Evolutionary conservation across 2,329 filamentous ascomycete genomes (phyloP), one percentile per base, ranked within the genome.

Genomic region (Penicillium rolfsii): DNA sequence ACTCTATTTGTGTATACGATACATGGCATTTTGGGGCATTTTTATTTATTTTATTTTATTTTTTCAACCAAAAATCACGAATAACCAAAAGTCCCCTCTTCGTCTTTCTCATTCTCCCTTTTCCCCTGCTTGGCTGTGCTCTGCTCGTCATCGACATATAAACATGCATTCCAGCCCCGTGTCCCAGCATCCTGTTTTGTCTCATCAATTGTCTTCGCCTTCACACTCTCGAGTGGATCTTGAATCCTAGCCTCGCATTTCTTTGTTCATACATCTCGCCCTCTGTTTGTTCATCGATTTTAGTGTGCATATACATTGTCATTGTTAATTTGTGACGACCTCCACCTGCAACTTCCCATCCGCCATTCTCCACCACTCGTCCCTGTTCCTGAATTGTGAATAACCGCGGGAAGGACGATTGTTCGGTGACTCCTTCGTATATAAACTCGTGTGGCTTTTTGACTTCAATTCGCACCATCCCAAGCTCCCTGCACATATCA

Each of bases 111-210:
- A 22, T 22, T 28, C 14, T 54, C 45, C 40, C 60, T 55, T 57
- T 56, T 24, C 14, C 28, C 53, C 53, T 3, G 45, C 30, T 26
- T 12, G 22, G 41, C 28, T 26, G 9, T 33, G 30, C 62, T 58
- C 67, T 64, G 14, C 70, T 64, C 64, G 65, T 71, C 66, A 58
- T 65, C 52, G 53, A 70, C 68, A 74, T 76, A 76, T 76, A 76
- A 76, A 72, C 72, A 73, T 73, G 69, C 67, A 68, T 60, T 65
- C 50, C 63, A 68, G 60, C 66, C 72, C 71, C 66, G 43, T 64
- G 59, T 64, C 60, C 59, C 60, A 62, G 48, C 60, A 54, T 49
- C 9, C 62, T 65, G 46, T 55, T 65, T 62, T 67, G 55, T 66
- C 55, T 71, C 69, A 66, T 63, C 67, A 67, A 64, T 64, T 63